Evolutionary conservation across 805 yeast species (phyloP), one percentile per base, ranked within the genome.

Genomic region (Yarrowia hollandica): DNA sequence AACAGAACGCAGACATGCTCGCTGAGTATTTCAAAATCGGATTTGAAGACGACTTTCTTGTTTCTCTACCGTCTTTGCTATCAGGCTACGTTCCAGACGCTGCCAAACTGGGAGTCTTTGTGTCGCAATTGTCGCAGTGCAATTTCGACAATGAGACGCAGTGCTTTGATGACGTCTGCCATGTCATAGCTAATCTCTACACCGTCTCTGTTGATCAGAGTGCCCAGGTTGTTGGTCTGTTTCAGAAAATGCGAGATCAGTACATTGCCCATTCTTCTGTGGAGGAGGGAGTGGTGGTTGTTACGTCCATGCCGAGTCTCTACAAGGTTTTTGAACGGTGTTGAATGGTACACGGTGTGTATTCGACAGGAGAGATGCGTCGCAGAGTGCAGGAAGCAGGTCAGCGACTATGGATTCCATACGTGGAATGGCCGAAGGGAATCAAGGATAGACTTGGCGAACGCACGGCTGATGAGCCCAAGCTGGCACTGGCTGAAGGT

Each of bases 261-360:
- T 46, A 46, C 18, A 31, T 46, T 30, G 39, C 55, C 6, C 38
- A 30, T 22, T 7, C 15, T 15, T 3, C 6, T 15, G 55, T 46
- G 11, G 39, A 46, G 39, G 26, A 12, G 12, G 39, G 82, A 60
- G 82, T 90, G 4, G 79, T 88, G 5, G 96, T 92, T 69, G 82
- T 94, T 34, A 97, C 99, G 0, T 90, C 85, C 68, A 71, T 94
- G 26, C 98, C 98, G 1, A 96, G 96, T 0, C 74, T 94, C 60
- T 94, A 94, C 71, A 82, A 79, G 66, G 96, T 95, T 4, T 94
- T 94, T 75, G 99, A 94, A 74, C 78, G 99, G 69, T 94, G 99
- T 50, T 72, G 38, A 39, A n/a, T n/a, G n/a, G n/a, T n/a, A n/a
- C n/a, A n/a, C n/a, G n/a, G n/a, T n/a, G n/a, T n/a, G n/a, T n/a